A percentile compares a stretch with the other conserved stretches of the same genome.
Evolutionary conservation across 345 rosid species (phyloP).

Genomic region (rapeseed (Brassica napus)): Da-Ae NC_063449.1:33021501-33022000

Average conservation of each 20-base stretch:
- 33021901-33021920: constrained; percentile 69
- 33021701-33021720: constrained; percentile 27
- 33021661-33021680: constrained; percentile 78
- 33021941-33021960: constrained; percentile 5
- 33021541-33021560: constrained; percentile 85
- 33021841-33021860: constrained; percentile 36
- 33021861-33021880: constrained; percentile 32
- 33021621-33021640: constrained; percentile 49
- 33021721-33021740: neutral
- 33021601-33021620: constrained; percentile 60
- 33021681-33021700: constrained; percentile 62
- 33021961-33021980: constrained; percentile 30
- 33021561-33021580: constrained; percentile 68
- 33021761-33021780: constrained; percentile 84
- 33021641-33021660: constrained; percentile 70
- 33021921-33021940: constrained; percentile 1
- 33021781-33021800: constrained; percentile 78
- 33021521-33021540: constrained; percentile 88
- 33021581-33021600: constrained; percentile 80
- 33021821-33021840: constrained; percentile 80
- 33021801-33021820: constrained; percentile 88
- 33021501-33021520: constrained; percentile 90
- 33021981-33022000: constrained; percentile 7
- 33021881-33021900: constrained; percentile 44
- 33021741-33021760: constrained; percentile 78